A percentile compares a stretch with the other conserved stretches of the same genome.
phyloP scores from a whole-genome alignment of 805 yeast species.

The Myxozyma neglecta region DNA sequence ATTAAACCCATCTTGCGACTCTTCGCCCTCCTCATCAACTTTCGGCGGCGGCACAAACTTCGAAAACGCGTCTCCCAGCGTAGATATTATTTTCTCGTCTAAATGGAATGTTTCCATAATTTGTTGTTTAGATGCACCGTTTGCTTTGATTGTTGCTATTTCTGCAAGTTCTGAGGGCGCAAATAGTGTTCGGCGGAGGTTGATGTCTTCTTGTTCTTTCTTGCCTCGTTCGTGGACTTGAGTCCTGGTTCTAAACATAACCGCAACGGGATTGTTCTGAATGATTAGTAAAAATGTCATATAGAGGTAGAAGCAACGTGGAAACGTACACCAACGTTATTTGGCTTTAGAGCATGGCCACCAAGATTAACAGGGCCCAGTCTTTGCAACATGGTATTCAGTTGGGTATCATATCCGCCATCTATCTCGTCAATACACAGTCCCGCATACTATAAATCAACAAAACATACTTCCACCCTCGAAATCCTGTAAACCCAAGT shows the following conservation, averaged over 20 bases:
- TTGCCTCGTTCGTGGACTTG: slow-evolving; percentile 8
- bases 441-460: background rate
- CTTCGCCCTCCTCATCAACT: background rate
- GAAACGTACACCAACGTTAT: slow-evolving; percentile 6
- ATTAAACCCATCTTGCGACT: slow-evolving; percentile 5
- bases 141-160: background rate
- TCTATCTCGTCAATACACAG: background rate
- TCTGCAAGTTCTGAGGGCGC: slow-evolving; percentile 18
- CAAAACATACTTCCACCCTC: background rate
- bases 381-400: slow-evolving; percentile 15
- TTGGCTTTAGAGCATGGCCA: slow-evolving; percentile 8
- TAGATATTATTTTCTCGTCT: slow-evolving; percentile 5
- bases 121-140: background rate
- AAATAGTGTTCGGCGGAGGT: slow-evolving; percentile 16
- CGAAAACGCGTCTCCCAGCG: slow-evolving; percentile 17
- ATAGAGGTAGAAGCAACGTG: background rate
- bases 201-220: slow-evolving; percentile 8
- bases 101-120: slow-evolving; percentile 4
- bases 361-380: slow-evolving; percentile 20
- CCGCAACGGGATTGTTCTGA: slow-evolving; percentile 21
- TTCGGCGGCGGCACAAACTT: background rate
- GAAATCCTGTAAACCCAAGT: slow-evolving; percentile 16
- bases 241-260: slow-evolving; percentile 20
- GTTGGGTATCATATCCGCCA: slow-evolving; percentile 8
- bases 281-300: background rate